Percentiles rank a stretch among this genome's conserved stretches.
Evolutionary conservation across 2,329 filamentous ascomycete genomes (phyloP).

Genomic region (Diaporthe humulicola): DNA sequence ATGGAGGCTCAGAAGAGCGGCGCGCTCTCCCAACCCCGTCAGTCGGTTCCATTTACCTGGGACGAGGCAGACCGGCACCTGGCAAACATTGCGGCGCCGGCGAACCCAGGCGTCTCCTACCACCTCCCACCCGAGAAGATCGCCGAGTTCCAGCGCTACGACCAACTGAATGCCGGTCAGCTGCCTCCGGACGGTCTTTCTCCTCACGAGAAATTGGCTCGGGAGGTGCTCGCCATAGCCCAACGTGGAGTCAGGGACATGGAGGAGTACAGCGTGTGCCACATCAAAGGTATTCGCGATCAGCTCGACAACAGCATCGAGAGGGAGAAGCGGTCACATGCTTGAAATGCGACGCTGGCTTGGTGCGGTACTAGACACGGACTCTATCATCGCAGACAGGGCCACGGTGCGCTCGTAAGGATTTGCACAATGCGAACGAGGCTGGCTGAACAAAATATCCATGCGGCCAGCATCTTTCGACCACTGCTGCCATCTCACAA

Average conservation of each 20-base stretch:
- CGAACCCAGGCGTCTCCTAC: conserved; percentile 43
- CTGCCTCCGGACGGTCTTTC: conserved; percentile 1
- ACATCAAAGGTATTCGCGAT: conserved; percentile 35
- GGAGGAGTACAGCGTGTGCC: conserved; percentile 34
- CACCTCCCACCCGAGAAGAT: conserved; percentile 38
- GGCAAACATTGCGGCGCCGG: conserved; percentile 45
- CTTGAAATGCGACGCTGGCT: conserved; percentile 1
- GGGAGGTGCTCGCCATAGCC: conserved; percentile 34
- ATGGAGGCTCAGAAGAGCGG: conserved; percentile 41
- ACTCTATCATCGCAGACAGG: background rate
- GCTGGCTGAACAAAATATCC: background rate
- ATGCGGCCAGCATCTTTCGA: too few relatives aligned
- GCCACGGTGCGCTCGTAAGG: background rate
- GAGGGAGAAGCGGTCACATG: conserved; percentile 31
- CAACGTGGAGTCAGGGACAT: conserved; percentile 29
- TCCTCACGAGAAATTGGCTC: conserved; percentile 30
- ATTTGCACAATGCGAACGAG: background rate
- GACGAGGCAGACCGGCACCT: conserved; percentile 48
- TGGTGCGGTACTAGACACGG: background rate
- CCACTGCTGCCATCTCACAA: background rate
- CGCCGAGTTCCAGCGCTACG: conserved; percentile 28
- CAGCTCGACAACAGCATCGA: conserved; percentile 32
- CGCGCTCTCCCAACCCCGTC: conserved; percentile 30
- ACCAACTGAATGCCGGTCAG: background rate
- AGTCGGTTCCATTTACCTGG: conserved; percentile 36